Evolutionary conservation across 2,329 filamentous ascomycete genomes (phyloP), one percentile per base, ranked within the genome.

Genomic region (Cercospora sp.): DNA sequence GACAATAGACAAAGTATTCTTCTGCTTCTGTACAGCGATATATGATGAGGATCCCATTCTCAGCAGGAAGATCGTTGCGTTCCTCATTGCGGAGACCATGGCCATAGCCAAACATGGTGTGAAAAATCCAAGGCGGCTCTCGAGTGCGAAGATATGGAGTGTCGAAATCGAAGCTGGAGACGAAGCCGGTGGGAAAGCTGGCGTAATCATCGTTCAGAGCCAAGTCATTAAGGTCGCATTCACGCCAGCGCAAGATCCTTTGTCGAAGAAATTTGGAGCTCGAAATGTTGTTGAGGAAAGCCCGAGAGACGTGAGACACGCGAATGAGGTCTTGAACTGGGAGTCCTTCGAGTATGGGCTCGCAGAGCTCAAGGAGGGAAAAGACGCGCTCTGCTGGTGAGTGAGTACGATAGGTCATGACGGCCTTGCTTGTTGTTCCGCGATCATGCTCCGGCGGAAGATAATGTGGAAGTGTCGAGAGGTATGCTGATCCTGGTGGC

Each of bases 281-380:
- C 2, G 62, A 64, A 23, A 64, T 30, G 16, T 58, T 64, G 33
- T 30, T 64, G 30, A 57, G 31, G 55, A 40, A 64, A 12, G 51
- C 18, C 12, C 62, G 30, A 26, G 62, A 64, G 16, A 64, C 20
- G 31, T 45, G 62, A 16, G 48, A 42, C 18, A 33, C 48, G 33
- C 45, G 18, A 8, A 64, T 57, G 30, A 64, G 48, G 51, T 64
- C 62, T 42, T 64, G 62, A 20, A 64, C 48, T 33, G 62, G 33
- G 23, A 64, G 62, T 9, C 30, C 48, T 3, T 13, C 3, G 16
- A 42, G 13, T 8, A 64, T 57, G 20, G 62, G 62, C 31, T 64
- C 62, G 31, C 53, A 64, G 28, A 64, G 51, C 20, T 64, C 62
- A 51, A 64, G 62, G 31, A 64, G 18, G 12, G 48, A 42, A 10